Base-by-base conservation (phyloP, 148 eudicot genomes). In the Pharnaceum exiguum region DNA sequence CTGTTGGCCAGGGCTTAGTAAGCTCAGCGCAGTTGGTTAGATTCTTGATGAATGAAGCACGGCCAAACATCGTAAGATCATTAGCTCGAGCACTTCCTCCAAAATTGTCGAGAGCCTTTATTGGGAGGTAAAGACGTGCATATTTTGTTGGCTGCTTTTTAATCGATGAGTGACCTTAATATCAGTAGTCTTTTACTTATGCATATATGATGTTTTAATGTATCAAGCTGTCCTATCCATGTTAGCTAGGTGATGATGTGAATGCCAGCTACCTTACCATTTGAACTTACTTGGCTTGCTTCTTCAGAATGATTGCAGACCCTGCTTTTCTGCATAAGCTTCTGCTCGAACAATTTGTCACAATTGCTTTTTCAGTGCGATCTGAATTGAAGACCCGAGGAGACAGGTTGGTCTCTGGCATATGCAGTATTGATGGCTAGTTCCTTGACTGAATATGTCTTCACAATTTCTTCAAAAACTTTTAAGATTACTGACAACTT, bases 1-100 rank as follows among this genome's bases (percentile, higher is more conserved):
- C 23, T 32, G 16, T 10, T 63, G n/a, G n/a, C n/a, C 68, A 87
- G 95, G 95, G 95, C 45, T 65, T 78, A 77, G 74, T 83, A 6
- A 87, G 95, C 69, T 80, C 89, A 35, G 95, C 90, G 37, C 90
- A 81, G 71, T 38, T 83, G 78, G 87, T 81, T 29, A 83, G 54
- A 57, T 83, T 57, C 71, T 59, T 87, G 32, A 70, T 84, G 56
- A 87, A 76, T 44, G 73, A 78, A 62, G 87, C 95, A 19, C 71
- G 95, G 46, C 95, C 95, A 55, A 83, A 84, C 27, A 70, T 78
- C n/a, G n/a, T 68, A 21, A 76, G 90, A 68, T 71, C 81, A 49
- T 78, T 87, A 18, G 75, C 82, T 37, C 87, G 90, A 26, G 13
- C 76, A 1, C 71, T 87, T 52, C 84, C 84, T 29, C 68, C 78